These are phyloP conservation scores for Nemania abortiva DNA, from an alignment of 2,329 filamentous ascomycete genomes.

Conservation along the genomic window DNA sequence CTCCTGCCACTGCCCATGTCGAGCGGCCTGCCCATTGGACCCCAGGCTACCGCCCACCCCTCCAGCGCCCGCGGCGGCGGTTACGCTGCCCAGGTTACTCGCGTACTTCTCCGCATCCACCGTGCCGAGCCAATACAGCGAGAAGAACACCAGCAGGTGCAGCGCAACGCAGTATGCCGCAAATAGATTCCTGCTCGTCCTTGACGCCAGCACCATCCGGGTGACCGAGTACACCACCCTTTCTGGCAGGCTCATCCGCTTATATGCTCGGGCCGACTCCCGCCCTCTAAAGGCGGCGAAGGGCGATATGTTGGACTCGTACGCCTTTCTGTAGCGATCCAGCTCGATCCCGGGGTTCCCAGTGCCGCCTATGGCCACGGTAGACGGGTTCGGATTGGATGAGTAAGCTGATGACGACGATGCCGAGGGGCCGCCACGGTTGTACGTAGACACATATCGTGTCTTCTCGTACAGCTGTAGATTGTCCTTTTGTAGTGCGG, in stretches of 20 bases:
- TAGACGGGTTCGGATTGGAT: constrained; percentile 80
- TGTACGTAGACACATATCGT: constrained; percentile 94
- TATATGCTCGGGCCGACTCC: constrained; percentile 90
- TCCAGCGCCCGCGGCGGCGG: constrained; percentile 59
- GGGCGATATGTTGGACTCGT: constrained; percentile 94
- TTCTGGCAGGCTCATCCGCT: constrained; percentile 92
- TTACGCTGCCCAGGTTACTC: constrained; percentile 64
- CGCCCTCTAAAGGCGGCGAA: constrained; percentile 96
- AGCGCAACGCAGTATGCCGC: constrained; percentile 90
- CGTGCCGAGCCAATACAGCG: constrained; percentile 85
- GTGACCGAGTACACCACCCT: constrained; percentile 91
- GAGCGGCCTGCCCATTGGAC: constrained; percentile 49
- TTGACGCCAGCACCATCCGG: constrained; percentile 87
- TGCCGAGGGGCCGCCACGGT: constrained; percentile 71
- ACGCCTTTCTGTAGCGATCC: constrained; percentile 89
- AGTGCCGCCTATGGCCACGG: constrained; percentile 70
- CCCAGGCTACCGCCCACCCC: constrained; percentile 49
- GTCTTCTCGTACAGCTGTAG: constrained; percentile 97
- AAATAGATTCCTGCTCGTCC: constrained; percentile 93
- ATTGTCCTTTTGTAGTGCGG: constrained; percentile 95
- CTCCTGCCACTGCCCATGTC: constrained; percentile 72
- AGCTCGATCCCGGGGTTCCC: constrained; percentile 73
- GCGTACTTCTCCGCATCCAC: constrained; percentile 73
- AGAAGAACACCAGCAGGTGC: constrained; percentile 87
- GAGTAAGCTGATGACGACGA: constrained; percentile 74